Percentiles rank a stretch among this genome's conserved stretches.
phyloP scores from a whole-genome alignment of 202 grass and related monocot species.

The Zizania palustris region DNA sequence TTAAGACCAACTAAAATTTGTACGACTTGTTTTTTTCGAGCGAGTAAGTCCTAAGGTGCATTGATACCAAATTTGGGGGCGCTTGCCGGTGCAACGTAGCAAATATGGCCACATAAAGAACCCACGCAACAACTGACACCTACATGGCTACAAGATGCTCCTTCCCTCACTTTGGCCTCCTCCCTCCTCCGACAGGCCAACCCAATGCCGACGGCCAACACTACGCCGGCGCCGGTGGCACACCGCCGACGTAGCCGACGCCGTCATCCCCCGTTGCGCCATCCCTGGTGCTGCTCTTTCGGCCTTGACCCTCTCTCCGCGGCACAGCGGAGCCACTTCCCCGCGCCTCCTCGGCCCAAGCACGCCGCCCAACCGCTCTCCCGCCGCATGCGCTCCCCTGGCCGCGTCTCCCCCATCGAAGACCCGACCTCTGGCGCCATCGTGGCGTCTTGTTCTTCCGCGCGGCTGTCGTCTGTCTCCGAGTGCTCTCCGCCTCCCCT shows the following conservation, averaged over 20 bases:
- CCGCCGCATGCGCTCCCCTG: slow-evolving; percentile 55
- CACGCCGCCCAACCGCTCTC: neutral
- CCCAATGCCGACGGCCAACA: slow-evolving; percentile 45
- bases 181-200: slow-evolving; percentile 43
- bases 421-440: slow-evolving; percentile 22
- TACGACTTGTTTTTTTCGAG: too few species aligned
- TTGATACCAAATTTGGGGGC: too few species aligned
- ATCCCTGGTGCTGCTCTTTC: slow-evolving; percentile 86
- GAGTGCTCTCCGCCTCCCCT: slow-evolving; percentile 46
- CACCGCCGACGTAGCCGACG: slow-evolving; percentile 34
- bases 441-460: slow-evolving; percentile 23
- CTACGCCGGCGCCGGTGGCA: neutral
- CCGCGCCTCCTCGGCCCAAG: neutral
- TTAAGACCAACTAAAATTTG: too few species aligned
- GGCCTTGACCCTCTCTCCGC: slow-evolving; percentile 55
- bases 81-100: too few species aligned
- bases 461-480: slow-evolving; percentile 59
- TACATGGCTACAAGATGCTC: too few species aligned
- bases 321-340: neutral
- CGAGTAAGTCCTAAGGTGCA: too few species aligned
- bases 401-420: slow-evolving; percentile 80
- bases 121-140: too few species aligned
- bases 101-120: too few species aligned
- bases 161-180: too few species aligned
- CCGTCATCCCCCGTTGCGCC: slow-evolving; percentile 34